These are phyloP conservation scores for Curvularia sp. DNA, from an alignment of 2,329 filamentous ascomycete genomes.

Conservation along the genomic window DNA sequence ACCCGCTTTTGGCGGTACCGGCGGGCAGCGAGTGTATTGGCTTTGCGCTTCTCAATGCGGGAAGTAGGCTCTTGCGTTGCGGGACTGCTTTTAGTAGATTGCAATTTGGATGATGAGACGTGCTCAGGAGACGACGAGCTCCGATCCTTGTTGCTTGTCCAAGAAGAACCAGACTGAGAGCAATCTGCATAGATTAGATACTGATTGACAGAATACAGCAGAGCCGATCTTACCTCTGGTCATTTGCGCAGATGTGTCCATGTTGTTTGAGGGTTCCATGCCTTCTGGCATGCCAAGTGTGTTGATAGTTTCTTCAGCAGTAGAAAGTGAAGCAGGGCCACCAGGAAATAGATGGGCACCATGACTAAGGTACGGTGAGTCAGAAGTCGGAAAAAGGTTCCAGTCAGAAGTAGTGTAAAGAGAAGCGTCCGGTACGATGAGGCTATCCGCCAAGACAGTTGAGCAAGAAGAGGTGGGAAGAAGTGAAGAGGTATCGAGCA, in stretches of 20 bases:
- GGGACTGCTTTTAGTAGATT: conserved; percentile 31
- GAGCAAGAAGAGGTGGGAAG: conserved; percentile 36
- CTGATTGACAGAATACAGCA: neutral
- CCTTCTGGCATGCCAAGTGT: conserved; percentile 29
- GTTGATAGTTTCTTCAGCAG: conserved; percentile 23
- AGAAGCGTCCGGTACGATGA: conserved; percentile 28
- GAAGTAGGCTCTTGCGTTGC: conserved; percentile 35
- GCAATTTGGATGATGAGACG: conserved; percentile 33
- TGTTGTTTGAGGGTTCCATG: conserved; percentile 23
- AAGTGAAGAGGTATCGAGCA: conserved; percentile 30
- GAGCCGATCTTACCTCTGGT: conserved; percentile 32
- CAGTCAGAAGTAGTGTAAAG: conserved; percentile 36
- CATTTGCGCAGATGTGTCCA: conserved; percentile 33
- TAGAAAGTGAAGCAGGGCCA: conserved; percentile 18
- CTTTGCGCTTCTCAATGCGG: conserved; percentile 63
- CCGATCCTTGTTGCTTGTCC: conserved; percentile 34
- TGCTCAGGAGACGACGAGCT: conserved; percentile 39
- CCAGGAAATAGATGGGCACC: conserved; percentile 29
- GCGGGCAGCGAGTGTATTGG: conserved; percentile 74
- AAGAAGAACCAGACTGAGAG: conserved; percentile 39
- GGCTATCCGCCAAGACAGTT: conserved; percentile 26
- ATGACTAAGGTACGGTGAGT: conserved; percentile 35
- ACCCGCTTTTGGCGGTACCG: conserved; percentile 75
- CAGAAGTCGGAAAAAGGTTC: conserved; percentile 32
- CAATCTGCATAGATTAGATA: conserved; percentile 31